Conservation (phyloP, 2,329 filamentous ascomycete species). For the Dothideomycetes sp. region DNA sequence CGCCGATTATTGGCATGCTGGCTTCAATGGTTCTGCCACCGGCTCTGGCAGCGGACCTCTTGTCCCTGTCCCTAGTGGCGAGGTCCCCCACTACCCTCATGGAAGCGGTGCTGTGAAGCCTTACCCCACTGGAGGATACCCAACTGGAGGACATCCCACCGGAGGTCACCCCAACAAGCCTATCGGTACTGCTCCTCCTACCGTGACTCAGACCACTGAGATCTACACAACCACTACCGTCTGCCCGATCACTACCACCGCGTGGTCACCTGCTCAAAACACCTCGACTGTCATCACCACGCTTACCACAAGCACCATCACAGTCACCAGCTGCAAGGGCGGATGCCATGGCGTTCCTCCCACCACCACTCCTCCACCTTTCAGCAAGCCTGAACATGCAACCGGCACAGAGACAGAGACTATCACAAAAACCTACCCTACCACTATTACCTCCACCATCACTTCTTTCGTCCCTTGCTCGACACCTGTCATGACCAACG, state of each 20-base stretch:
- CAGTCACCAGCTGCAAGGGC: conserved; percentile 30
- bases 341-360: conserved; percentile 24
- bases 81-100: background rate
- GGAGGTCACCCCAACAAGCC: background rate
- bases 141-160: background rate
- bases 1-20: no score
- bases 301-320: conserved; percentile 30
- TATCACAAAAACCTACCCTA: conserved; percentile 14
- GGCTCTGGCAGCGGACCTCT: no score
- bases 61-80: no score
- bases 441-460: conserved; percentile 26
- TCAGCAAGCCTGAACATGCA: no score
- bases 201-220: conserved; percentile 18
- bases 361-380: conserved; percentile 7
- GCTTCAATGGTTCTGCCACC: background rate
- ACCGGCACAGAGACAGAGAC: background rate
- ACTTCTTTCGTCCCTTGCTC: conserved; percentile 31
- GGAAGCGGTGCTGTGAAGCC: no score
- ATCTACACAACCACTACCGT: conserved; percentile 27
- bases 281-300: conserved; percentile 22
- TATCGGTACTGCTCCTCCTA: background rate
- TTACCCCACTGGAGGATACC: no score
- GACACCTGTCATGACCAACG: conserved; percentile 27
- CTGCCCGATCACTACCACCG: conserved; percentile 25
- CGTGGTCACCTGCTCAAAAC: conserved; percentile 12